Percentiles rank a stretch among this genome's conserved stretches.
phyloP scores from a whole-genome alignment of 164 flowering plant genomes.

The Paratinospora sagittata region DNA sequence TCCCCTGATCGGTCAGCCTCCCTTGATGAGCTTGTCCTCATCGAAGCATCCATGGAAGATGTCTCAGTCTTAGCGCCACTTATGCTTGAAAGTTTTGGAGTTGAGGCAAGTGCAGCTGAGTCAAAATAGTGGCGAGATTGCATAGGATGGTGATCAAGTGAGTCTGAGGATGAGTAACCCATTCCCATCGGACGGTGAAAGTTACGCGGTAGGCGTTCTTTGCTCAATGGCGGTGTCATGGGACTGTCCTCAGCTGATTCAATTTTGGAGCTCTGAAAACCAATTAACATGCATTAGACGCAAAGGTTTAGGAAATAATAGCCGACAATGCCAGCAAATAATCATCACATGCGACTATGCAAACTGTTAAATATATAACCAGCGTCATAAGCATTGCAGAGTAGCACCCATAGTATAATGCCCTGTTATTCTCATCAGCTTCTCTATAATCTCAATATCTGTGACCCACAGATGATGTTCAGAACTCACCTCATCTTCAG shows the following conservation, averaged over 20 bases:
- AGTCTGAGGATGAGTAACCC: constrained; percentile 79
- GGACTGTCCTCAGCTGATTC: constrained; percentile 75
- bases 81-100: constrained; percentile 80
- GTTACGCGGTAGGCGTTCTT: constrained; percentile 60
- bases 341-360: not conserved
- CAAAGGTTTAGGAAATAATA: not conserved
- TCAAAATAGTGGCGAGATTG: constrained; percentile 44
- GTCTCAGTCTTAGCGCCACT: constrained; percentile 75
- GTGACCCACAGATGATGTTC: not conserved
- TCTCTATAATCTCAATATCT: not conserved
- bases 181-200: constrained; percentile 47
- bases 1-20: constrained; percentile 84
- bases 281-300: not conserved
- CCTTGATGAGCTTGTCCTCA: constrained; percentile 69
- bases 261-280: constrained; percentile 54
- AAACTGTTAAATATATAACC: too few relatives aligned
- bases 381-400: too few relatives aligned
- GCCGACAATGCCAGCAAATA: not conserved
- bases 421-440: too few relatives aligned
- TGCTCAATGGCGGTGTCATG: constrained; percentile 70
- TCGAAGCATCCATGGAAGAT: constrained; percentile 75
- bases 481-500: constrained; percentile 72
- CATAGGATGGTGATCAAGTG: constrained; percentile 63
- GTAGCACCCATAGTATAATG: too few relatives aligned
- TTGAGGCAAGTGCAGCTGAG: constrained; percentile 50